These are phyloP conservation scores for Paramecium sexaurelia DNA, from an alignment of 73 alveolate genomes.

Conservation along the genomic window DNA sequence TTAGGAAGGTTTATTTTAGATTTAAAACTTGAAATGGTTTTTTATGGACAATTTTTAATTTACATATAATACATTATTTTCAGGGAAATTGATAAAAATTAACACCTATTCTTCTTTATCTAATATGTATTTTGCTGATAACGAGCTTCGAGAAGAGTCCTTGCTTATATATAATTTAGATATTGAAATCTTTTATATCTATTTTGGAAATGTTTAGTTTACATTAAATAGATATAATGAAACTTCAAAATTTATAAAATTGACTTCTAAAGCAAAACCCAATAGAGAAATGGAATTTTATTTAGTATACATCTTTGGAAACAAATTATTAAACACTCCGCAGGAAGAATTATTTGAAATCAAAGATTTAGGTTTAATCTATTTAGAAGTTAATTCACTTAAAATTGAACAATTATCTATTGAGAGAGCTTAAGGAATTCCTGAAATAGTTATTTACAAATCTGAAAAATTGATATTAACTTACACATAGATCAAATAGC, in stretches of 20 bases:
- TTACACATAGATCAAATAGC: neutral
- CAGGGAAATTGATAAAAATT: neutral
- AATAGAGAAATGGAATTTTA: no score
- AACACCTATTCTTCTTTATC: no score
- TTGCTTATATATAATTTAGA: no score
- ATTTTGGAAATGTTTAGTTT: no score
- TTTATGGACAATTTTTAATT: no score
- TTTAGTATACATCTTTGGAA: neutral
- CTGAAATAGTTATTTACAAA: neutral
- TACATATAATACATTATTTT: no score
- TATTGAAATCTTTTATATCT: neutral
- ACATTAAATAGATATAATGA: neutral
- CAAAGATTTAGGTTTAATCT: neutral
- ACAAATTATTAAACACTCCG: neutral
- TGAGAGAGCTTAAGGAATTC: neutral
- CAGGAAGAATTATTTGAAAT: no score
- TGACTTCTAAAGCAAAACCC: neutral
- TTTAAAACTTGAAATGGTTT: no score
- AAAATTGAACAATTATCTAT: neutral
- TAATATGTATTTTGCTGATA: no score
- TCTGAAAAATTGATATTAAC: neutral
- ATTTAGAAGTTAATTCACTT: neutral
- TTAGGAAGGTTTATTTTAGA: neutral
- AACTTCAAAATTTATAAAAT: neutral
- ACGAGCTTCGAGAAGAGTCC: neutral